A percentile compares a stretch with the other conserved stretches of the same genome.
These are phyloP conservation scores for Liquidambar formosana DNA, from an alignment of 164 flowering plant species.

Conservation along the genomic window DNA sequence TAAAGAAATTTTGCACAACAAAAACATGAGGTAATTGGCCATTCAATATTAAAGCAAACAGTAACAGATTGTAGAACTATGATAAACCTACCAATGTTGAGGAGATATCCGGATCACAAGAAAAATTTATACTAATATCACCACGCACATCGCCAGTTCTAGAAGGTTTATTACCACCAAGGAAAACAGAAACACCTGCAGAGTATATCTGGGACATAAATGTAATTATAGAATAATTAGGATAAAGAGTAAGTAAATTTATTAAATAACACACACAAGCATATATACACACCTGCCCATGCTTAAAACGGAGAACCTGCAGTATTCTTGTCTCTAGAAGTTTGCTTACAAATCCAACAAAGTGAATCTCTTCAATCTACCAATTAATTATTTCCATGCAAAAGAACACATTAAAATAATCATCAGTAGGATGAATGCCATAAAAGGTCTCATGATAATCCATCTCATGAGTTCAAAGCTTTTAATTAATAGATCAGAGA, in stretches of 20 bases:
- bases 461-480: not conserved
- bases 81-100: slow-evolving; percentile 58
- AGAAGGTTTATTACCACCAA: slow-evolving; percentile 95
- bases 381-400: slow-evolving; percentile 12
- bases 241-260: slow-evolving; percentile 5
- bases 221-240: slow-evolving; percentile 2
- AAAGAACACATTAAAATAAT: not conserved
- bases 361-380: slow-evolving; percentile 90
- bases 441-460: not conserved
- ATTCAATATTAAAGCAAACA: not conserved
- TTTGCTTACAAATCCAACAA: slow-evolving; percentile 82
- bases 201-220: slow-evolving; percentile 68
- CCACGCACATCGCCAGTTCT: slow-evolving; percentile 87
- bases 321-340: slow-evolving; percentile 86
- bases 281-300: slow-evolving; percentile 71
- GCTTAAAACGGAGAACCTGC: slow-evolving; percentile 93
- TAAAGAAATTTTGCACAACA: slow-evolving; percentile 3
- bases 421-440: slow-evolving; percentile 4
- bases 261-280: not conserved
- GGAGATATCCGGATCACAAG: slow-evolving; percentile 92
- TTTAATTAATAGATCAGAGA: slow-evolving; percentile 1
- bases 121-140: slow-evolving; percentile 84
- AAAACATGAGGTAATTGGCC: not conserved
- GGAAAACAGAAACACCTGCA: slow-evolving; percentile 88
- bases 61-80: not conserved